Evolutionary conservation across 139 green algal genomes (phyloP).

Genomic region (Trebouxia sp.): DNA sequence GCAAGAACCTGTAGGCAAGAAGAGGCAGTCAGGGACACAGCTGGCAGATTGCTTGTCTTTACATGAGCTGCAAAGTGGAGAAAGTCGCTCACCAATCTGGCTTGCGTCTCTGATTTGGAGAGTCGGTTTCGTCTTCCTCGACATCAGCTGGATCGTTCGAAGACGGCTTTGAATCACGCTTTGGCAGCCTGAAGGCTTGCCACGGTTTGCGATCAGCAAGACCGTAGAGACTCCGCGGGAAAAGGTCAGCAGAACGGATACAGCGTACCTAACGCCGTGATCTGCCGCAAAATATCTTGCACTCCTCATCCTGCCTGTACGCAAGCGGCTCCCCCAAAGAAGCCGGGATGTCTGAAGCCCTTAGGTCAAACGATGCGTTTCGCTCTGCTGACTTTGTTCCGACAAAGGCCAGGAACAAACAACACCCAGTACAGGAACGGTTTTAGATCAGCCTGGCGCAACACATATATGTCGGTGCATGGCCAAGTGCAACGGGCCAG

Average conservation of each 20-base stretch:
- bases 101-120: not conserved
- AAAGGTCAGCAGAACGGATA: not conserved
- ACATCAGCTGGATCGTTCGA: not conserved
- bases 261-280: not conserved
- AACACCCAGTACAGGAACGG: no score
- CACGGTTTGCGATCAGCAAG: not conserved
- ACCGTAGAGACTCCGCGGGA: not conserved
- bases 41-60: not conserved
- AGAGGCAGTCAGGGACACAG: not conserved
- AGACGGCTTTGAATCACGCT: not conserved
- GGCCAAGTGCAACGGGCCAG: no score
- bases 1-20: not conserved
- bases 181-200: not conserved
- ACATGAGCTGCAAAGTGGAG: not conserved
- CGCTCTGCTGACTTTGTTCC: no score
- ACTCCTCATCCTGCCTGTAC: not conserved
- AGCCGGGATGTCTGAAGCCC: no score
- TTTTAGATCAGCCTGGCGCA: no score
- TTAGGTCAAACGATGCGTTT: no score
- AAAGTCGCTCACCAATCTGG: conserved; percentile 22
- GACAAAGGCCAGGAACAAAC: no score
- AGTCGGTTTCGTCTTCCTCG: not conserved
- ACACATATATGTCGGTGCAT: no score
- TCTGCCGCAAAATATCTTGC: conserved; percentile 20
- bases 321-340: not conserved